Percentiles rank a stretch among this genome's conserved stretches.
Evolutionary conservation across 2,329 filamentous ascomycete species (phyloP).

Genomic region (Cryphonectria japonica): DNA sequence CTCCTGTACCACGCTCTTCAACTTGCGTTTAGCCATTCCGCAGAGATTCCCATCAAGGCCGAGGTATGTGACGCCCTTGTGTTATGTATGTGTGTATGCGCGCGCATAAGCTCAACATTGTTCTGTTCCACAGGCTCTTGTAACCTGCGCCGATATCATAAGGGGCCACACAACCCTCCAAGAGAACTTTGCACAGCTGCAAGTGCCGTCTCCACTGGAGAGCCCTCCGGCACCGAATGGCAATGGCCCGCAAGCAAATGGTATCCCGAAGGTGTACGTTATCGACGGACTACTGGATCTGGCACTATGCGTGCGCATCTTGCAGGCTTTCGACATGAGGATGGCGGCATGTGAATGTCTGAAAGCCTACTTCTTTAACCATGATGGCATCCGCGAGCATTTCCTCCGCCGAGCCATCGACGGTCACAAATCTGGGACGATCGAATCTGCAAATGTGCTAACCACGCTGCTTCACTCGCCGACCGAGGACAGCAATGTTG

Average conservation of each 20-base stretch:
- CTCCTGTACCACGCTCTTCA: constrained; percentile 79
- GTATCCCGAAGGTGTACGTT: constrained; percentile 74
- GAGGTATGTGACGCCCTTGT: constrained; percentile 57
- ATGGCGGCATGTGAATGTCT: constrained; percentile 87
- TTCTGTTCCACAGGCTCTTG: constrained; percentile 63
- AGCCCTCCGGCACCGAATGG: constrained; percentile 41
- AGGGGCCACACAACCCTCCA: constrained; percentile 79
- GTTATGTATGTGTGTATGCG: constrained; percentile 17
- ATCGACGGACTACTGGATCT: constrained; percentile 92
- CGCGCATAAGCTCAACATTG: constrained; percentile 20
- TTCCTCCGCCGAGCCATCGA: constrained; percentile 89
- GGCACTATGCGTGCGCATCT: constrained; percentile 68
- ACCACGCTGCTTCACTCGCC: constrained; percentile 76
- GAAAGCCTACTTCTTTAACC: constrained; percentile 87
- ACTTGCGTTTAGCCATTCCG: constrained; percentile 75
- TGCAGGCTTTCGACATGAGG: constrained; percentile 76
- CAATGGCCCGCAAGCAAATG: constrained; percentile 49
- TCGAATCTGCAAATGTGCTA: constrained; percentile 87
- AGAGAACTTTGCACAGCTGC: constrained; percentile 85
- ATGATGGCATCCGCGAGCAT: constrained; percentile 79
- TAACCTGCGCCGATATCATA: constrained; percentile 87
- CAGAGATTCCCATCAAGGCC: constrained; percentile 77
- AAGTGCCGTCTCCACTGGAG: constrained; percentile 67
- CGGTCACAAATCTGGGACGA: constrained; percentile 74
- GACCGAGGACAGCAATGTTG: constrained; percentile 63